Evolutionary conservation across 78 protist species (phyloP), one percentile per base, ranked within the genome.

Genomic region (Polysphondylium violaceum): DNA sequence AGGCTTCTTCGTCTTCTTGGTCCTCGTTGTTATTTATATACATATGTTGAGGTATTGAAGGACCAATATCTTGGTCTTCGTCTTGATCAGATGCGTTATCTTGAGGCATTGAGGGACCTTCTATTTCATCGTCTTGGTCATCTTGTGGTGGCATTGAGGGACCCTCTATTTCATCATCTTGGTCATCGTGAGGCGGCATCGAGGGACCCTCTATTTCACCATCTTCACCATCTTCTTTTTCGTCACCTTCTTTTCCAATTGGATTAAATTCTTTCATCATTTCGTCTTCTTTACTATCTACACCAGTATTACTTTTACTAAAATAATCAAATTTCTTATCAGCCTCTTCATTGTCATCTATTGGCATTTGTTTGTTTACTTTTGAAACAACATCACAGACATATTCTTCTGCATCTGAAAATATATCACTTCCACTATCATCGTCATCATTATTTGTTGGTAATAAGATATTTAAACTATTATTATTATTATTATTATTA

Each of bases 401-500:
- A 67, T 79, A 79, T 25, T 79, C 89, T 27, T 79, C 89, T 27
- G 71, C 60, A 68, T 79, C 89, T 67, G 89, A 79, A 68, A 67
- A 79, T 27, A 79, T 79, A 79, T 72, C 55, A 27, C 29, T 41
- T n/a, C 35, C 78, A 51, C 17, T 8, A 4, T 72, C 78, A 9
- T 27, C 40, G 12, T 72, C 78, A 29, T 29, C 43, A 27, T 72
- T 21, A 21, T 44, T 51, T 12, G 0, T 16, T 7, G 6, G 36
- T 12, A 40, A 9, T 7, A 25, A 16, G 27, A 3, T 25, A 4
- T 69, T 44, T 74, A 56, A 56, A 55, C 21, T 71, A 50, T 27
- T 33, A 31, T 29, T 7, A 3, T 17, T 9, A 23, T 11, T 55
- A 14, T 19, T 17, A 33, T 33, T 17, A 25, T 19, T 68, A 8